Evolutionary conservation across 257 asterid genomes (phyloP).

Genomic region (Solanum virginianum): DNA sequence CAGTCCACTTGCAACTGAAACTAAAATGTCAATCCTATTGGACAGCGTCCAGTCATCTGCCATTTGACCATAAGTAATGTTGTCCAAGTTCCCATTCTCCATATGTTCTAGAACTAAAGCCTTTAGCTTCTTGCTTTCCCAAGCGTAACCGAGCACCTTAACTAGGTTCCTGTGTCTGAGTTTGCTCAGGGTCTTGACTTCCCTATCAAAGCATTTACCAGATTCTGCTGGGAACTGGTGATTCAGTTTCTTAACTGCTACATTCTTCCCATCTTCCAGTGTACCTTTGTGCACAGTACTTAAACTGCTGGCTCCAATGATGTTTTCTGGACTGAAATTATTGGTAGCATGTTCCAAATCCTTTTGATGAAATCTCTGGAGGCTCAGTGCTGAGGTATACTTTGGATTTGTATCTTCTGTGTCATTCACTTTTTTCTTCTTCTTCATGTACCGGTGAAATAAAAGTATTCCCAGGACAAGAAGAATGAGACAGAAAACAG

Average conservation of each 20-base stretch:
- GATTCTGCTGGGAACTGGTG: constrained; percentile 42
- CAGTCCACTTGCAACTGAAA: constrained; percentile 47
- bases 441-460: constrained; percentile 7
- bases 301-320: constrained; percentile 60
- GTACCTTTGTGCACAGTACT: constrained; percentile 67
- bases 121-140: constrained; percentile 59
- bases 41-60: constrained; percentile 23
- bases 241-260: constrained; percentile 65
- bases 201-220: constrained; percentile 57
- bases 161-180: constrained; percentile 69
- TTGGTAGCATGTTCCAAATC: constrained; percentile 45
- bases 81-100: constrained; percentile 77
- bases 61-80: constrained; percentile 20
- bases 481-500: constrained; percentile 20
- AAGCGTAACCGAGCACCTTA: constrained; percentile 65
- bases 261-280: constrained; percentile 24
- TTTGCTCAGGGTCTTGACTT: constrained; percentile 45
- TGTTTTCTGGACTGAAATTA: constrained; percentile 39
- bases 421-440: constrained; percentile 1
- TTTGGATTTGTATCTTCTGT: constrained; percentile 1
- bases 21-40: constrained; percentile 39
- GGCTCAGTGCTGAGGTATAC: constrained; percentile 15
- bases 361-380: constrained; percentile 37
- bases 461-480: constrained; percentile 7
- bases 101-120: constrained; percentile 64